Evolutionary conservation across 257 asterid genomes (phyloP).

Genomic region (Mitragyna speciosa): DNA sequence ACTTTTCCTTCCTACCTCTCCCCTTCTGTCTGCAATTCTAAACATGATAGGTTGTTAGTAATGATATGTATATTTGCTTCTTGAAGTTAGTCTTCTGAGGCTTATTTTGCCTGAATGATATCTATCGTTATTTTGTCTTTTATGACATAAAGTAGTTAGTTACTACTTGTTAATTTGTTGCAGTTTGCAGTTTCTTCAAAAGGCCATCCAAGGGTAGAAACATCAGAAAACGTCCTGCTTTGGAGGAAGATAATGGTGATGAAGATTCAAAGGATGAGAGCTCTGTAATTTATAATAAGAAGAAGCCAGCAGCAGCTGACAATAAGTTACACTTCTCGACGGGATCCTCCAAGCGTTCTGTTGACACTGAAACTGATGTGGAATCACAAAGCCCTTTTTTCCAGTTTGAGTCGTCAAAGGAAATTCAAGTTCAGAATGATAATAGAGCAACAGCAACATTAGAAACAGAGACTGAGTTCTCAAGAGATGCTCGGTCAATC

Average conservation of each 20-base stretch:
- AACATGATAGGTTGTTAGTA: not conserved
- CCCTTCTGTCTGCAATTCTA: not conserved
- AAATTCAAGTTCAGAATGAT: slow-evolving; percentile 83
- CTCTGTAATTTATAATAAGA: slow-evolving; percentile 50
- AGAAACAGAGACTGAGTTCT: slow-evolving; percentile 89
- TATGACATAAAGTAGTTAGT: not conserved
- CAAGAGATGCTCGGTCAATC: slow-evolving; percentile 79
- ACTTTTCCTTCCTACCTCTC: not conserved
- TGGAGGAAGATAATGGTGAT: slow-evolving; percentile 55
- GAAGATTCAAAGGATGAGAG: slow-evolving; percentile 49
- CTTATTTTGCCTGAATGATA: not conserved
- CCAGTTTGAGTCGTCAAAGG: slow-evolving; percentile 71
- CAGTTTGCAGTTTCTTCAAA: slow-evolving; percentile 84
- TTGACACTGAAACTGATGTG: slow-evolving; percentile 33
- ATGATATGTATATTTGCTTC: not conserved
- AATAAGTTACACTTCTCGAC: slow-evolving; percentile 67
- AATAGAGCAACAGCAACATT: slow-evolving; percentile 75
- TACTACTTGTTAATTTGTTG: not conserved
- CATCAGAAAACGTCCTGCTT: slow-evolving; percentile 63
- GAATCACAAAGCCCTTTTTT: slow-evolving; percentile 46
- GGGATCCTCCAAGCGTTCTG: slow-evolving; percentile 43
- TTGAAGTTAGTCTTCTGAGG: no score
- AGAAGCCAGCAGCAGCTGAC: slow-evolving; percentile 49
- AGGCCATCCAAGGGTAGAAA: slow-evolving; percentile 77
- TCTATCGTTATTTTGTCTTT: not conserved